A percentile compares a stretch with the other conserved stretches of the same genome.
phyloP scores from a whole-genome alignment of 23 red algal genomes.

The Gracilaria caudata region DNA sequence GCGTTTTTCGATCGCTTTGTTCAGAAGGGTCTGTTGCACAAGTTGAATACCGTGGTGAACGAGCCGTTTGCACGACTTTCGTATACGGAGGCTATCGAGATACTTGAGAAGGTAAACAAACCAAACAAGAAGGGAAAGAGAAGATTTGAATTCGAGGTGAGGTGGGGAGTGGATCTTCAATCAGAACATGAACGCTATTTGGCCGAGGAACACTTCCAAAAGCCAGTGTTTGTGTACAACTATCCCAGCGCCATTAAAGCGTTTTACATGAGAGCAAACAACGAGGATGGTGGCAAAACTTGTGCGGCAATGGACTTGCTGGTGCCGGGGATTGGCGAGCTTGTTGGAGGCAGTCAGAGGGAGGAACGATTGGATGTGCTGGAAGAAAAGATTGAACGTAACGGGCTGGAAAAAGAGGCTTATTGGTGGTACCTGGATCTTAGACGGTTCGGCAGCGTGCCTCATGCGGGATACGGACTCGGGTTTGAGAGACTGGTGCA shows the following conservation, averaged over 20 bases:
- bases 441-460: constrained; percentile 88
- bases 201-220: constrained; percentile 88
- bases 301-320: constrained; percentile 93
- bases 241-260: constrained; percentile 97
- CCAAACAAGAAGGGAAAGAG: constrained; percentile 67
- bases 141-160: constrained; percentile 85
- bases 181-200: constrained; percentile 98
- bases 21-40: constrained; percentile 83
- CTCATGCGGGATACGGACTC: constrained; percentile 96
- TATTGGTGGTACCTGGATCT: constrained; percentile 99
- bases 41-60: constrained; percentile 44
- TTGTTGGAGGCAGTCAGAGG: constrained; percentile 91
- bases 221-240: constrained; percentile 98
- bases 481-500: constrained; percentile 97
- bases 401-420: constrained; percentile 66
- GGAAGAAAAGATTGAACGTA: constrained; percentile 71
- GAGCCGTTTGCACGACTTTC: constrained; percentile 80
- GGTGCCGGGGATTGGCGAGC: constrained; percentile 96
- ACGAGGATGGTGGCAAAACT: constrained; percentile 80
- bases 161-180: constrained; percentile 91
- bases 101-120: constrained; percentile 59
- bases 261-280: constrained; percentile 97
- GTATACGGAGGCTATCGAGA: constrained; percentile 92
- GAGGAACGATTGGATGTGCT: constrained; percentile 90
- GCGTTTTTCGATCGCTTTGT: constrained; percentile 92